Conservation (phyloP, 2,329 filamentous ascomycete genomes). For the Harringtonia aguacate region DNA sequence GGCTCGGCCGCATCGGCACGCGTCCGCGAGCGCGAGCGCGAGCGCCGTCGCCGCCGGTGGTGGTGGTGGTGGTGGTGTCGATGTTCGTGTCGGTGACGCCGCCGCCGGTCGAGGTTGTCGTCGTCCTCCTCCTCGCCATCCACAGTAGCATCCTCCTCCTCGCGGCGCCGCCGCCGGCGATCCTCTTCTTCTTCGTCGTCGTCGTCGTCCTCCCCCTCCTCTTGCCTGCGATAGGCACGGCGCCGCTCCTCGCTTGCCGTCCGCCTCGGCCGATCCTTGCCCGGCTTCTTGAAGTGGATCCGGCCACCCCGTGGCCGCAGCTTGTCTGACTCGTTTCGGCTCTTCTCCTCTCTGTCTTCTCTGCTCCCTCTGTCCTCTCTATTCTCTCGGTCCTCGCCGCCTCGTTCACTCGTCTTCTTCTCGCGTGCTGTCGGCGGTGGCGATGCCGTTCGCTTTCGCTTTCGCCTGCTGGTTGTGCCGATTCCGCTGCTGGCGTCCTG, state of each 20-base stretch:
- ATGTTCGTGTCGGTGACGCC: slow-evolving; percentile 10
- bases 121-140: not conserved
- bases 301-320: not conserved
- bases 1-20: not conserved
- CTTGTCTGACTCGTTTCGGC: not conserved
- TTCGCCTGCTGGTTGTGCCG: not conserved
- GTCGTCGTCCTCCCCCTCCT: not conserved
- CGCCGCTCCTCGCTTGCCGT: too few species aligned
- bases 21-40: slow-evolving; percentile 11
- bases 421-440: not conserved
- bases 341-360: not conserved
- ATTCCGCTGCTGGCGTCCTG: not conserved
- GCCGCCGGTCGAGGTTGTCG: not conserved
- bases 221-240: too few species aligned
- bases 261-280: not conserved
- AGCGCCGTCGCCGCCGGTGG: slow-evolving; percentile 16
- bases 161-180: not conserved
- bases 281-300: slow-evolving; percentile 3
- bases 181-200: too few species aligned
- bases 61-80: slow-evolving; percentile 6
- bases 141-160: too few species aligned
- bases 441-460: not conserved
- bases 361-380: not conserved
- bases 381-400: not conserved
- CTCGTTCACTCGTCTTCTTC: not conserved